These are phyloP conservation scores for Kandelia obovata DNA, from an alignment of 345 rosid genomes.

Conservation along the genomic window DNA sequence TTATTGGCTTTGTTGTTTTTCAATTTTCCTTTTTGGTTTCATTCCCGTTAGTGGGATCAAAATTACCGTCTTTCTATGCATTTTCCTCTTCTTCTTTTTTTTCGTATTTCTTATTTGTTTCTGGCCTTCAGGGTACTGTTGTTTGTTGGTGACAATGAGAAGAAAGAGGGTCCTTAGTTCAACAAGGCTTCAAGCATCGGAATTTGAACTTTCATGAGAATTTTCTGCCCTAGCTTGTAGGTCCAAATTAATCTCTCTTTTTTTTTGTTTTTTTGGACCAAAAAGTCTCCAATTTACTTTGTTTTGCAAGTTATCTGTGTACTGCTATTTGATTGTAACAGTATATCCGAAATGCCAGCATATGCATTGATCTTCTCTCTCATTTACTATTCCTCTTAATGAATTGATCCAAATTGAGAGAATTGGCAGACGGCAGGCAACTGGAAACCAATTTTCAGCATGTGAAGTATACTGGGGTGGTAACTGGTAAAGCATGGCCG, in stretches of 20 bases:
- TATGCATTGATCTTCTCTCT: not conserved
- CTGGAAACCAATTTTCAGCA: not conserved
- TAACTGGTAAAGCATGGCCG: not conserved
- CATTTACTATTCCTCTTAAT: not conserved
- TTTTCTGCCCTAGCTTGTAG: not conserved
- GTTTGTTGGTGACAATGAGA: not conserved
- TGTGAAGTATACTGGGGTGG: too few relatives aligned
- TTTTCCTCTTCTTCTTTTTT: not conserved
- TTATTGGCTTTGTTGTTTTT: not conserved
- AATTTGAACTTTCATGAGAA: slow-evolving; percentile 4
- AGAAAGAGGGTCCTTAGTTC: not conserved
- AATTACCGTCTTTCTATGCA: not conserved
- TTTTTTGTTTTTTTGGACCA: not conserved
- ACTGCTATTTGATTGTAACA: not conserved
- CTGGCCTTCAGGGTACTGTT: not conserved
- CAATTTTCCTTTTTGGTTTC: not conserved
- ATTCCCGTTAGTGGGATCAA: not conserved
- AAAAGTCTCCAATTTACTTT: not conserved
- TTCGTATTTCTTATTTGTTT: not conserved
- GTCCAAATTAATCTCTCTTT: not conserved
- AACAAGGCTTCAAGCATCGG: slow-evolving; percentile 3
- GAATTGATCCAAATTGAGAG: not conserved
- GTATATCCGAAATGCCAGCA: not conserved
- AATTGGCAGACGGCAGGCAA: not conserved
- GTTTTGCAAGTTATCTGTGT: too few relatives aligned